Evolutionary conservation across 768 basidiomycete genomes (phyloP), one percentile per base, ranked within the genome.

Genomic region (Mycena olivaceomarginata): DNA sequence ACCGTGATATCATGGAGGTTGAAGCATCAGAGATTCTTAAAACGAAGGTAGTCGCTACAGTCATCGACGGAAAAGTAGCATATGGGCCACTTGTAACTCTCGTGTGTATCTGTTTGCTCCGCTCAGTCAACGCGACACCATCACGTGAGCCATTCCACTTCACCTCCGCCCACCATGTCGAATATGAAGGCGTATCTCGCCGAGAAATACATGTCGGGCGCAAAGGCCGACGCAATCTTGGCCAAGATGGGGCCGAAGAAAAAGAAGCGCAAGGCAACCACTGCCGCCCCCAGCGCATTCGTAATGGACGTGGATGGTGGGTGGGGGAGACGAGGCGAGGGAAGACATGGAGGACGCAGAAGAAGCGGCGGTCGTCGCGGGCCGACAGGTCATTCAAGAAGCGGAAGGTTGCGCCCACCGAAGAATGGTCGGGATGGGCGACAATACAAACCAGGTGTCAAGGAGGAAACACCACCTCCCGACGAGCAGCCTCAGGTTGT

Each of bases 211-310:
- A 98, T 99, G 97, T 94, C 97, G 7, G 98, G 98, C 1, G 93
- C 96, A 0, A 99, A 99, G 82, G 97, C 98, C 2, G 98, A 99
- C 80, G 97, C 97, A 8, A 99, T 99, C 77, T 89, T 99, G 10
- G 89, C 97, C 5, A 92, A 92, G 60, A 84, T 91, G 0, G 88
- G 86, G 2, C 86, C 87, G 83, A 94, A 94, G 85, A 95, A 94
- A 87, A 96, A 96, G 89, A 96, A 95, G 85, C 90, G 93, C 68
- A 95, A 94, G 85, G 89, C 79, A 25, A 74, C 82, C 22, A 72
- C 84, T 40, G 51, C 82, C 12, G 74, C 80, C 40, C 80, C 83
- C 10, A 85, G 79, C 8, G 82, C 85, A 11, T 85, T 83, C 80
- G 88, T 92, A 76, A 86, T 86, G 43, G 96, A 97, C 81, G 94